These are phyloP conservation scores for Peziza echinospora DNA, from an alignment of 495 filamentous ascomycete genomes.

Conservation along the genomic window DNA sequence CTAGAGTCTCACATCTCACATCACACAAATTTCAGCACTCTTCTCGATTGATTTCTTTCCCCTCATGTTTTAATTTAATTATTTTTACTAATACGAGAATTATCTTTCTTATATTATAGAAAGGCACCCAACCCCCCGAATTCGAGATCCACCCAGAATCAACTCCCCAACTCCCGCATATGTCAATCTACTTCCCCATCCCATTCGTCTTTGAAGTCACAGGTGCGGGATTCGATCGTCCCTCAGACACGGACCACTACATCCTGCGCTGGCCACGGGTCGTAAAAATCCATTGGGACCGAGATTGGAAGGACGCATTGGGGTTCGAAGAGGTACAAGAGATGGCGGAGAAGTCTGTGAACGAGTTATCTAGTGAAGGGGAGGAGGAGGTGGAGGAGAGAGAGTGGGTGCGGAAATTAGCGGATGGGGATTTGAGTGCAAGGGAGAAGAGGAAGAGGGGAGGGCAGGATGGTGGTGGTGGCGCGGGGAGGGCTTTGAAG, in stretches of 20 bases:
- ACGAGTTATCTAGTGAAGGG: slow-evolving; percentile 1
- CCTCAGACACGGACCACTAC: slow-evolving; percentile 32
- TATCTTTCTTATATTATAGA: slow-evolving; percentile 1
- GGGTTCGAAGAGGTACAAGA: slow-evolving; percentile 34
- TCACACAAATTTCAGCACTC: too few relatives aligned
- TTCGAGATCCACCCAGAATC: slow-evolving; percentile 22
- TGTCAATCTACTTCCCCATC: slow-evolving; percentile 32
- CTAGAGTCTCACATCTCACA: too few relatives aligned
- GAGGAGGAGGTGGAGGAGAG: slow-evolving; percentile 17
- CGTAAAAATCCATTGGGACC: slow-evolving; percentile 37
- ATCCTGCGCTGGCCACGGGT: slow-evolving; percentile 44
- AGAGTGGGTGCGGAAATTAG: slow-evolving; percentile 4
- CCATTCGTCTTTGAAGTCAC: slow-evolving; percentile 45
- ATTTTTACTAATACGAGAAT: too few relatives aligned
- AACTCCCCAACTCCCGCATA: slow-evolving; percentile 17
- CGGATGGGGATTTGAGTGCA: slow-evolving; percentile 2
- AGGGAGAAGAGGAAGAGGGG: slow-evolving; percentile 1
- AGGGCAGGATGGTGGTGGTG: background rate
- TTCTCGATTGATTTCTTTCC: too few relatives aligned
- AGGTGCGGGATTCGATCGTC: slow-evolving; percentile 42
- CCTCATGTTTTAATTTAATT: too few relatives aligned
- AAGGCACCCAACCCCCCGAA: slow-evolving; percentile 1
- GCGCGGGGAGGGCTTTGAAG: background rate
- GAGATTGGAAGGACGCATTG: slow-evolving; percentile 32
- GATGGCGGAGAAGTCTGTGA: slow-evolving; percentile 28